Base-by-base conservation (phyloP, 805 yeast genomes). In the Suhomyces prunicola region DNA sequence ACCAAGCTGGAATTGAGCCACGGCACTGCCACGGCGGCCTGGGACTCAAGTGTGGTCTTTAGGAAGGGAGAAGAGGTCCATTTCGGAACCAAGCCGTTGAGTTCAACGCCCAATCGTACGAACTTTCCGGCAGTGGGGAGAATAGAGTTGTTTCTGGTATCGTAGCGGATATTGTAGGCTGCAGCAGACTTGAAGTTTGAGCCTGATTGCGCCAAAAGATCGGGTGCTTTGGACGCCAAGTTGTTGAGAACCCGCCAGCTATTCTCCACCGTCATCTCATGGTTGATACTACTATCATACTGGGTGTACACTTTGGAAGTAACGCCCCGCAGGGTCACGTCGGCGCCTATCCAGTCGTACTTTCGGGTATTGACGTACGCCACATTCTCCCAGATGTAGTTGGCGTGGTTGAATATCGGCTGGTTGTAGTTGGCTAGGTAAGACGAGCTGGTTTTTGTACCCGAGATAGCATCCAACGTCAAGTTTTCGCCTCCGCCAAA, bases 401-500 rank as follows among this genome's bases (percentile, higher is more conserved):
- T 67, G 2, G 82, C 69, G 50, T 67, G 69, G 60, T 80, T 77
- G 23, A 60, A 53, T 2, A 81, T 44, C 0, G 86, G 86, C 64
- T 72, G 74, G 50, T 71, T 68, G 57, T 73, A 80, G 59, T 78
- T 79, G 15, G 78, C 51, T 33, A 82, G 65, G 61, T 82, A 81
- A 45, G 81, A 76, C 12, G 84, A 73, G 54, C 73, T 74, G 39
- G 81, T 81, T 54, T 74, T 77, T 3, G 81, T 71, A 4, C 83
- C 84, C 2, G 80, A 67, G 6, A 75, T 64, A 48, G 83, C 84
- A 61, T 82, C 85, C 53, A 82, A 77, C 31, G 72, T 70, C 31
- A 82, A 57, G 36, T 67, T 68, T 57, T 82, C 86, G 3, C 80
- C 85, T 8, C 86, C 86, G 0, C 86, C 86, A 68, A 81, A 79